Percentiles rank a stretch among this genome's conserved stretches.
phyloP scores from a whole-genome alignment of 306 rosid species.

The Prunus campanulata region DNA sequence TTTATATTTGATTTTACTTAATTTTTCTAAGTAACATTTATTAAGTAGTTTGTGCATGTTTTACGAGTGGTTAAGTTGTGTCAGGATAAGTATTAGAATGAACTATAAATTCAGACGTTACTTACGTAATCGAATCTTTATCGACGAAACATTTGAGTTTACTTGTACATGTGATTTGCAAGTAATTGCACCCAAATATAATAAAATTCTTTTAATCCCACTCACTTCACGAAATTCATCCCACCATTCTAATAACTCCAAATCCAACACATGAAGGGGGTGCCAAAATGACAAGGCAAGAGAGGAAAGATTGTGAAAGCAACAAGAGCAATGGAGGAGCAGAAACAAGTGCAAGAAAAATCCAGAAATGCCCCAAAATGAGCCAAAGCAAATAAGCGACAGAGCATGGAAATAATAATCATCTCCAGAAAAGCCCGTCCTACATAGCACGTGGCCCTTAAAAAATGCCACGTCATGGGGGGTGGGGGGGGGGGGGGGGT shows the following conservation, averaged over 20 bases:
- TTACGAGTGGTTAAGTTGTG: too few relatives aligned
- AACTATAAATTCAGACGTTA: neutral
- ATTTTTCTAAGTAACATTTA: too few relatives aligned
- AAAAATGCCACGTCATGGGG: conserved; percentile 51
- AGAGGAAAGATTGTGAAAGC: neutral
- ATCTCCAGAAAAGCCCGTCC: neutral
- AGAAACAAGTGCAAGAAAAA: conserved; percentile 13
- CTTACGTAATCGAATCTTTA: neutral
- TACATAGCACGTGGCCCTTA: conserved; percentile 56
- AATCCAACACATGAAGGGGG: neutral
- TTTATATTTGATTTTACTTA: too few relatives aligned
- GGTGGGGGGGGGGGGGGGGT: too few relatives aligned
- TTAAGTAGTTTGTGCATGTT: too few relatives aligned
- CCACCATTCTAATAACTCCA: neutral
- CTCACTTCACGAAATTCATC: neutral
- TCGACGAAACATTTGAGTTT: neutral
- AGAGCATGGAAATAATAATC: conserved; percentile 24
- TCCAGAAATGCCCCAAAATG: conserved; percentile 5
- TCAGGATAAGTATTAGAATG: too few relatives aligned
- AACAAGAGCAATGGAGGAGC: neutral
- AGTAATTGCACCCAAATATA: neutral
- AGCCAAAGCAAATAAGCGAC: neutral
- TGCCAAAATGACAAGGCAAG: neutral
- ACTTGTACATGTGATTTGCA: neutral
- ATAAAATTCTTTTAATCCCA: neutral